A percentile compares a stretch with the other conserved stretches of the same genome.
Evolutionary conservation across 192 early-diverging fungal species (phyloP).

Genomic region (Linderina pennispora): DNA sequence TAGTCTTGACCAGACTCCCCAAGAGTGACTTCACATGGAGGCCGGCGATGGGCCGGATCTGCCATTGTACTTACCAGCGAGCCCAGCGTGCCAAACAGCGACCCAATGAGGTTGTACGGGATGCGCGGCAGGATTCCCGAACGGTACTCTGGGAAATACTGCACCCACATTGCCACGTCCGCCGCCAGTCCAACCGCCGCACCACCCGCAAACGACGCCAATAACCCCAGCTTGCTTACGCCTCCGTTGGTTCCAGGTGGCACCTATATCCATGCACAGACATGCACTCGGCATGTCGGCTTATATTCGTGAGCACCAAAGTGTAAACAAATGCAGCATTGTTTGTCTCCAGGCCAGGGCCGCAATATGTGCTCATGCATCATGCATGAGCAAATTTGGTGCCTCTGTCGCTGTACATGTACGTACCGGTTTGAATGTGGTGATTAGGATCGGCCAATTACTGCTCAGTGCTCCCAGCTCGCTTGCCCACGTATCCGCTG

Average conservation of each 20-base stretch:
- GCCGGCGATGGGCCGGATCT: no score
- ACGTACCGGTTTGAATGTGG: conserved; percentile 62
- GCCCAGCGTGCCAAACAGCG: conserved; percentile 63
- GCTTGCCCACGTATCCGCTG: conserved; percentile 77
- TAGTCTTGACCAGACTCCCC: no score
- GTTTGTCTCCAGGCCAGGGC: no score
- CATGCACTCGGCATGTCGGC: no score
- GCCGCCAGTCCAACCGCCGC: conserved; percentile 59
- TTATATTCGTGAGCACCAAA: no score
- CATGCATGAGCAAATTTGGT: no score
- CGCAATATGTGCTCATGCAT: no score
- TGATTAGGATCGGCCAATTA: conserved; percentile 74
- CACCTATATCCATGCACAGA: no score
- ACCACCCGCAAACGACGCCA: conserved; percentile 73
- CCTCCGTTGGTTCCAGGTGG: conserved; percentile 93
- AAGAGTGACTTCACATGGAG: no score
- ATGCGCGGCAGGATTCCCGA: conserved; percentile 19
- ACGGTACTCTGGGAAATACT: conserved; percentile 38
- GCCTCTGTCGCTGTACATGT: no score
- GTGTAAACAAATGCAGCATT: no score
- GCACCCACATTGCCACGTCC: conserved; percentile 46
- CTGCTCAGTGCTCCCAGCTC: conserved; percentile 82
- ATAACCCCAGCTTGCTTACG: conserved; percentile 64
- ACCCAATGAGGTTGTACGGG: conserved; percentile 50
- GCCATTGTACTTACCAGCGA: no score